phyloP scores from a whole-genome alignment of 331 rosid species.

The Telfairia occidentalis region DNA sequence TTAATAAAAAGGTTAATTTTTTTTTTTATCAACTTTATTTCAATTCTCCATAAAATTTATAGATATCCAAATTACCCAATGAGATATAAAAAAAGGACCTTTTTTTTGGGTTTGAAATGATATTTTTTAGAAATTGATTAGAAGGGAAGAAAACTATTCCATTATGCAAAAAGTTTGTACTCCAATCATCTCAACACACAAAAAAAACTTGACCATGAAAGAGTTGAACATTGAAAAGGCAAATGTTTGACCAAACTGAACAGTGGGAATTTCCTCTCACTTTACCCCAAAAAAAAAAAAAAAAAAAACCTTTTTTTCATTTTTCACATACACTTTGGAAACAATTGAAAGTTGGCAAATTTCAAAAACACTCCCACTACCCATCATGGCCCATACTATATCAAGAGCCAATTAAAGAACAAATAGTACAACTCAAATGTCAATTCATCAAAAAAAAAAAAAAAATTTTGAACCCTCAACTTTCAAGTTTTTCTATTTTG shows the following conservation, averaged over 20 bases:
- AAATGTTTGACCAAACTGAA: background rate
- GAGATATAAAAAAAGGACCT: background rate
- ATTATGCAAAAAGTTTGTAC: background rate
- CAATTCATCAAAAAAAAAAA: background rate
- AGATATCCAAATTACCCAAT: background rate
- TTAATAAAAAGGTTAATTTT: background rate
- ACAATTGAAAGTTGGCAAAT: background rate
- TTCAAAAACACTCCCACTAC: background rate
- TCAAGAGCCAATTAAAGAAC: background rate
- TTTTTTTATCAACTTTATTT: background rate
- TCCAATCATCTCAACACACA: conserved; percentile 1
- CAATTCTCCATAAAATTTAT: background rate
- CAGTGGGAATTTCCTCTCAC: background rate
- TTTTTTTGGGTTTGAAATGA: background rate
- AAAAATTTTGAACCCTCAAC: no score
- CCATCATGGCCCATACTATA: background rate
- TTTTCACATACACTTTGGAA: background rate
- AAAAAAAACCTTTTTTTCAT: background rate
- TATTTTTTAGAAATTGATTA: no score
- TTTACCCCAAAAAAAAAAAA: no score
- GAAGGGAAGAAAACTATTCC: background rate
- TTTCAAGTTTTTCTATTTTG: no score
- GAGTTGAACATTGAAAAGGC: background rate
- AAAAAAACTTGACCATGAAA: background rate
- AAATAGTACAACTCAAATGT: background rate